Evolutionary conservation across 202 grass and related monocot genomes (phyloP), one percentile per base, ranked within the genome.

Genomic region (Hordeum pubiflorum): DNA sequence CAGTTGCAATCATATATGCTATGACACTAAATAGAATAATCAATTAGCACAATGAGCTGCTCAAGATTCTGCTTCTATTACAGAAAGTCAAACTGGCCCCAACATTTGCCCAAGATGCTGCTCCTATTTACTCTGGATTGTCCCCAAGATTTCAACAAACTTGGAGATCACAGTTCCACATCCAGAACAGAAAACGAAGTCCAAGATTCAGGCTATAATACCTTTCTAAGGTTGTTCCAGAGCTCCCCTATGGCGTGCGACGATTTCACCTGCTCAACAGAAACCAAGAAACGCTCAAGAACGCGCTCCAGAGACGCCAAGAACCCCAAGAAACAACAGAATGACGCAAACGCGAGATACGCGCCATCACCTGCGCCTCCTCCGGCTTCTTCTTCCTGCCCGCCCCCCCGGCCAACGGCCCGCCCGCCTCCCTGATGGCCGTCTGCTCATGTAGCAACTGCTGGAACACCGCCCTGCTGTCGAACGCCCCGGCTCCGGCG

Each of bases 281-380:
- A 50, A 50, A 72, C 56, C 74, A 77, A 43, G 56, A 77, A 81
- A 72, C 3, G 29, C 52, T 65, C 76, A 84, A 69, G 60, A 84
- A 62, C 22, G 52, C 69, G 27, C 17, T 33, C 31, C 48, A 22
- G 27, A 60, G 70, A 26, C 10, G 21, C 50, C 71, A 69, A 69
- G 63, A 83, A 60, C 10, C 6, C 24, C 55, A 40, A 63, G 23
- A 78, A 72, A 72, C 52, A 26, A 5, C 13, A 79, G 8, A 20
- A 39, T 34, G 44, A 4, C 40, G 27, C 6, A 9, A 79, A 69
- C 14, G 5, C 52, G 11, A 58, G 33, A 32, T 21, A 44, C 52
- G 54, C 66, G 37, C 6, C 15, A 61, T 70, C 43, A 88, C 76
- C 81, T 54, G 48, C 8, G 17, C 20, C 29, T 14, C 5, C 52